Percentiles rank a stretch among this genome's conserved stretches.
Conservation (phyloP, 768 basidiomycete genomes). For the Boletus fagicola region DNA sequence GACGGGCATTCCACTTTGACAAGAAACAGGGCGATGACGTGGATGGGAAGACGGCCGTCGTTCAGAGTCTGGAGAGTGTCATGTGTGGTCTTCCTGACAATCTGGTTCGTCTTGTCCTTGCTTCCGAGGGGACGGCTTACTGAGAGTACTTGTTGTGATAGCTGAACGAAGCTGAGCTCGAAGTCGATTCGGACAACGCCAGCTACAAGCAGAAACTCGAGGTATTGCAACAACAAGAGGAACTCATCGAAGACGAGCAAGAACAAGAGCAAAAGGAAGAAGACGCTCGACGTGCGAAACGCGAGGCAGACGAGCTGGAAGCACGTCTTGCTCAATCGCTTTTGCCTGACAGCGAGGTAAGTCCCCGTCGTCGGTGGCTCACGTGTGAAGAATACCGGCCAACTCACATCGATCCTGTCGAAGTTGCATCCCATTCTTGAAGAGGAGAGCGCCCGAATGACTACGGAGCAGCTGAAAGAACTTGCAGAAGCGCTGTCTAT, state of each 20-base stretch:
- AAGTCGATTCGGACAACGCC: slow-evolving; percentile 90
- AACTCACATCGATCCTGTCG: neutral
- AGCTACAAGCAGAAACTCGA: slow-evolving; percentile 98
- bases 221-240: slow-evolving; percentile 96
- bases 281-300: slow-evolving; percentile 81
- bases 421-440: slow-evolving; percentile 63
- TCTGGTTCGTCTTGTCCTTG: slow-evolving; percentile 55
- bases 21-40: slow-evolving; percentile 68
- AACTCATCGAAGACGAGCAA: slow-evolving; percentile 98
- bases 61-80: slow-evolving; percentile 83
- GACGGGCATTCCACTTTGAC: slow-evolving; percentile 92
- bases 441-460: slow-evolving; percentile 89
- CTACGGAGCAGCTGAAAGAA: slow-evolving; percentile 92
- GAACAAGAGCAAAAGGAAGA: slow-evolving; percentile 97
- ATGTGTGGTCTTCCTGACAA: slow-evolving; percentile 92
- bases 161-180: slow-evolving; percentile 96
- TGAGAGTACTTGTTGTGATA: slow-evolving; percentile 29
- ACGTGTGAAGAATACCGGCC: neutral
- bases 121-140: neutral
- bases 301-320: slow-evolving; percentile 78
- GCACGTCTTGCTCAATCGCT: slow-evolving; percentile 76
- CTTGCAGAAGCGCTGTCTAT: slow-evolving; percentile 88
- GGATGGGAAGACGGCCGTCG: slow-evolving; percentile 79
- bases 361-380: slow-evolving; percentile 2
- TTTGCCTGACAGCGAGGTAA: slow-evolving; percentile 87